phyloP scores from a whole-genome alignment of 768 basidiomycete genomes.

The Termitomyces sp. region DNA sequence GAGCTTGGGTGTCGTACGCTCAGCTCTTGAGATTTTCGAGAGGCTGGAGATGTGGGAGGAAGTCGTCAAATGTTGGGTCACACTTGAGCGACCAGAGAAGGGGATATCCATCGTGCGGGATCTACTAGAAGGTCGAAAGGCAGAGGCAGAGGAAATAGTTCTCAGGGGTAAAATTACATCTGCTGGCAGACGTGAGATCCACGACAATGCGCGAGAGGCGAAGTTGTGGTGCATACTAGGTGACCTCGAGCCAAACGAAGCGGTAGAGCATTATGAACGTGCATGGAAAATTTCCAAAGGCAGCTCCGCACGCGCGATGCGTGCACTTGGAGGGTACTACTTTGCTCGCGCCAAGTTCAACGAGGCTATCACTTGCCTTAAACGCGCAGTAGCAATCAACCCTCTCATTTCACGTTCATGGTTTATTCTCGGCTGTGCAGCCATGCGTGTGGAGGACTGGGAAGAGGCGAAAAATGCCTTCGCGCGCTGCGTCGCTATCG shows the following conservation, averaged over 20 bases:
- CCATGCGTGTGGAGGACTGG: conserved; percentile 82
- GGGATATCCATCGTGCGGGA: conserved; percentile 82
- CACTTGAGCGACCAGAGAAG: conserved; percentile 75
- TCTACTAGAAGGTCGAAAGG: conserved; percentile 76
- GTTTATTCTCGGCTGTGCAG: conserved; percentile 96
- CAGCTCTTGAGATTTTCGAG: conserved; percentile 92
- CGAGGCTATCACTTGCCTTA: conserved; percentile 63
- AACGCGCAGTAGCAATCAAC: conserved; percentile 81
- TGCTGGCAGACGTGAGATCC: conserved; percentile 33
- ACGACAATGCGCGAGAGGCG: conserved; percentile 74
- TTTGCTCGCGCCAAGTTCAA: conserved; percentile 66
- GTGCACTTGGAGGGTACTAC: conserved; percentile 83
- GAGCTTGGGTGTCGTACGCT: conserved; percentile 81
- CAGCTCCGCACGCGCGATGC: conserved; percentile 87
- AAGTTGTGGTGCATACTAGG: conserved; percentile 96
- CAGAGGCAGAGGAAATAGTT: conserved; percentile 76
- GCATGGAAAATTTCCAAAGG: conserved; percentile 83
- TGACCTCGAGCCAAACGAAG: conserved; percentile 76
- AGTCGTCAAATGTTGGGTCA: conserved; percentile 83
- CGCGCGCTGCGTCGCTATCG: conserved; percentile 80
- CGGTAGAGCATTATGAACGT: conserved; percentile 69
- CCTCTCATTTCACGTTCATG: conserved; percentile 85
- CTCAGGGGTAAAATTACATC: conserved; percentile 54
- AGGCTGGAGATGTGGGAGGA: conserved; percentile 99
- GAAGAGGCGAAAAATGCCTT: conserved; percentile 81